Base-by-base conservation (phyloP, 2,329 filamentous ascomycete species). In the Ophiostoma australiae region DNA sequence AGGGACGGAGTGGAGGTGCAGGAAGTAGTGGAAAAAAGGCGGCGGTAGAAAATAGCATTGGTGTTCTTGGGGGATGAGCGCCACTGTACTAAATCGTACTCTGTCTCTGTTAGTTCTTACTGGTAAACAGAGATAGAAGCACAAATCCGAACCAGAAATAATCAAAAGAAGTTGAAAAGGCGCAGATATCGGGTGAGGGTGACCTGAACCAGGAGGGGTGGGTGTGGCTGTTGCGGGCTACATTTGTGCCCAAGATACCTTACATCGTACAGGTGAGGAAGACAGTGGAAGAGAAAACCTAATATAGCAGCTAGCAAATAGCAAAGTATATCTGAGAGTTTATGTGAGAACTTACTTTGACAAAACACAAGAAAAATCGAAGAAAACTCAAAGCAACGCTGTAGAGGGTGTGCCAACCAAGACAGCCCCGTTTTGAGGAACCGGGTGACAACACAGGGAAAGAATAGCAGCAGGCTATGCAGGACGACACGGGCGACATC, bases 381-480 rank as follows among this genome's bases (percentile, higher is more conserved):
- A 17, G 6, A 55, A n/a, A n/a, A 55, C 15, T 27, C 52, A 58
- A 58, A 58, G 52, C 44, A 20, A 61, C 11, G n/a, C n/a, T 27
- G 52, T 58, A 65, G 20, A 15, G 31, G 33, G 33, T 58, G 31
- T 65, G 61, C 31, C 61, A 65, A 17, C 61, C 61, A 65, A 23
- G 61, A 65, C 61, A 37, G 61, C 61, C 61, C 61, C 61, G 17
- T 65, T 37, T 65, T 65, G 61, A 65, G 8, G 15, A 31, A 27
- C 58, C 33, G 27, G 17, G 58, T 31, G 27, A 7, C 58, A 27
- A 61, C n/a, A 27, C 27, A 7, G 58, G 27, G 10, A 33, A 63
- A 17, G 6, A 33, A 33, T 7, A 6, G 17, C 27, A 63, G 58
- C 58, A 63, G 11, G 5, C 58, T 33, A 63, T 8, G 58, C 58